Evolutionary conservation across 257 asterid genomes (phyloP), one percentile per base, ranked within the genome.

Genomic region (Solanum gandarillasii): DNA sequence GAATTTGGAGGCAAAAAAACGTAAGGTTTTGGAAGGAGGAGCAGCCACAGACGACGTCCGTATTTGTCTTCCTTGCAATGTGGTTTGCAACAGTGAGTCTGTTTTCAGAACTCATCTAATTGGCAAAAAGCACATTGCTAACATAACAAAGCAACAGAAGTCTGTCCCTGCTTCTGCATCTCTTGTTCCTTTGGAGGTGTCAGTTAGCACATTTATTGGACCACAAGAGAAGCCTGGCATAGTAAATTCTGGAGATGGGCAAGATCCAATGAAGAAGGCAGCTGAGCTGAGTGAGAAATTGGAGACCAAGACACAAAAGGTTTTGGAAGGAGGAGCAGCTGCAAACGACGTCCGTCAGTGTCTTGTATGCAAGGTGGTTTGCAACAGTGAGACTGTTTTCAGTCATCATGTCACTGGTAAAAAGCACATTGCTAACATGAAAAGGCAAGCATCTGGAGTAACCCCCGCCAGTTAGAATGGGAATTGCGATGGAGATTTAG

Each of bases 21-120:
- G 88, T 76, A 93, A 92, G 87, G 88, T 96, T 13, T 20, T 96
- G 94, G 94, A 91, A 86, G 96, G 93, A 83, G 99, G 99, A 58
- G 96, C 96, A 12, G 92, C 94, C 25, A 94, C 90, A 76, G 79
- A 87, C 9, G 85, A 92, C 14, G 94, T 94, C 34, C 94, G 91
- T 1, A 70, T 83, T 16, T 96, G 99, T 88, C 65, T 34, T 16
- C 36, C 91, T 16, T 96, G 99, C 84, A 95, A 93, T 35, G 96
- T 95, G 90, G 94, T 96, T 68, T 96, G 99, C 94, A 95, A 93
- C 83, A 94, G 98, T 52, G 93, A 90, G 76, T 91, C 91, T 0
- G 99, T 92, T 65, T 92, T 87, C 87, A 90, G 27, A 20, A 62
- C 29, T 83, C 98, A 96, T 89, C 92, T 96, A 27, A 92, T 94